Base-by-base conservation (phyloP, 106 monocot species). In the Platanthera guangdongensis region DNA sequence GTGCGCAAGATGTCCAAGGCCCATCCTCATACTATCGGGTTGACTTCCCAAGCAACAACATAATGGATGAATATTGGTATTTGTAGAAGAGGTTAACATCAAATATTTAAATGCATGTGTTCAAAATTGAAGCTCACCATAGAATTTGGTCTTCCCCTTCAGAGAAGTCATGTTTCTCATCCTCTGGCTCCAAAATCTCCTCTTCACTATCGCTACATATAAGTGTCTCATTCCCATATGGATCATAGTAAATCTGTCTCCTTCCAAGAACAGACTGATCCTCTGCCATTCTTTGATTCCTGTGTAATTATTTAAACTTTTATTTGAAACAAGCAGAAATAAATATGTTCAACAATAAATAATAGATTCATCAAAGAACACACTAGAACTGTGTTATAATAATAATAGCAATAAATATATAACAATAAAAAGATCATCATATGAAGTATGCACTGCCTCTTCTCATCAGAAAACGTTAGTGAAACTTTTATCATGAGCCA, bases 201-300 rank as follows among this genome's bases (percentile, higher is more conserved):
- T 87, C 94, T 11, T 97, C 97, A 74, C 91, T 97, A 46, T 97
- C 97, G 79, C 94, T 97, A 63, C 97, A 97, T 46, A 97, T 85
- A 54, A 97, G 79, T 68, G 97, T 86, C 83, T 97, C 97, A 81
- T 84, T 94, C 47, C 89, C 91, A 84, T 81, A 57, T 68, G 84
- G 83, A 78, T 97, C 97, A 81, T 97, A 97, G 72, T 94, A 97
- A 70, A 97, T 97, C 73, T 91, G 86, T 75, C 91, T 91, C 80
- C 94, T 86, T 48, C 97, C 97, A 81, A 92, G 84, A 76, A 96
- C 97, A 53, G 91, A 94, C 74, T 97, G 97, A 78, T 97, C 97
- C 59, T 97, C 97, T 62, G 91, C 91, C 97, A 97, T 97, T 86
- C 89, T 87, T 84, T 97, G 93, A 76, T 97, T 97, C 82, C 89